These are phyloP conservation scores for Chimonanthus salicifolius DNA, from an alignment of 164 flowering plant species.

Conservation along the genomic window DNA sequence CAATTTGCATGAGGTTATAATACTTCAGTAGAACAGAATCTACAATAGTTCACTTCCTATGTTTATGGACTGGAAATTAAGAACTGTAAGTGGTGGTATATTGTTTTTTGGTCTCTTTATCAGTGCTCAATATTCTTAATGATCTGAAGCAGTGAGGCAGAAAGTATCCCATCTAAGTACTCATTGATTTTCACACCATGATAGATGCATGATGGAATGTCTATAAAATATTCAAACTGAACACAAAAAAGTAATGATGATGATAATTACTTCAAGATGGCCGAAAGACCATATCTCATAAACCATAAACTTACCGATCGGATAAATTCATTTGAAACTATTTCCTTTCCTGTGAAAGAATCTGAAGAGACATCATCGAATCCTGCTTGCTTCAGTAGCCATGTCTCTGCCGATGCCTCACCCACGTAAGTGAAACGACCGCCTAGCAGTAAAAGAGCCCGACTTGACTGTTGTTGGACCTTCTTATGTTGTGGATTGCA, in stretches of 20 bases:
- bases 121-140: not conserved
- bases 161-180: not conserved
- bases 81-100: not conserved
- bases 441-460: slow-evolving; percentile 50
- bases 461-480: slow-evolving; percentile 47
- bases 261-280: not conserved
- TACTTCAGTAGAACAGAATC: not conserved
- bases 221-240: not conserved
- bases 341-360: slow-evolving; percentile 21
- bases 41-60: not conserved
- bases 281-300: not conserved
- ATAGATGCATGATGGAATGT: not conserved
- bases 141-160: not conserved
- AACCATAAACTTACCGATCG: slow-evolving; percentile 21
- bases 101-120: not conserved
- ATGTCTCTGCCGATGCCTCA: slow-evolving; percentile 36
- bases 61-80: not conserved
- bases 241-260: not conserved
- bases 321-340: slow-evolving; percentile 5
- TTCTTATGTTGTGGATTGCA: slow-evolving; percentile 22
- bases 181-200: not conserved
- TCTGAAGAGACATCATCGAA: slow-evolving; percentile 21
- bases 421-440: slow-evolving; percentile 43
- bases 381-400: slow-evolving; percentile 58
- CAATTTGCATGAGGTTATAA: not conserved